Percentiles rank a stretch among this genome's conserved stretches.
phyloP scores from a whole-genome alignment of 2,329 filamentous ascomycete genomes.

The Phaeosphaeria sp. region DNA sequence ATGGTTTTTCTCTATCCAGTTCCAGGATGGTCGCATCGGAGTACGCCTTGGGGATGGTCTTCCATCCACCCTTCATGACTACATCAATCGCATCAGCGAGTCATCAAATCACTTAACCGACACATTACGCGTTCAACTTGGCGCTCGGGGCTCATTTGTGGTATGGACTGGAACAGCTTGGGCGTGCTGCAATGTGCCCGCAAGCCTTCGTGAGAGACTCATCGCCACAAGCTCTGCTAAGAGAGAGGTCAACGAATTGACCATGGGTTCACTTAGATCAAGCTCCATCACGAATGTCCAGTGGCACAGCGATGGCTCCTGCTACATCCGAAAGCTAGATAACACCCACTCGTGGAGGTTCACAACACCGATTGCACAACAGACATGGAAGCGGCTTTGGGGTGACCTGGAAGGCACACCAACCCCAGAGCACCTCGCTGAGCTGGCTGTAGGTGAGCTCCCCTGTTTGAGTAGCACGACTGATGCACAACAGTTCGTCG shows the following conservation, averaged over 20 bases:
- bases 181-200: slow-evolving; percentile 23
- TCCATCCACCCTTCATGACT: slow-evolving; percentile 13
- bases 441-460: slow-evolving; percentile 26
- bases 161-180: slow-evolving; percentile 27
- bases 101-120: background rate
- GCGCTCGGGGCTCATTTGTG: slow-evolving; percentile 28
- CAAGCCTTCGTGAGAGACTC: slow-evolving; percentile 8
- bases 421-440: slow-evolving; percentile 5
- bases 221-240: slow-evolving; percentile 10
- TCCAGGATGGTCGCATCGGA: slow-evolving; percentile 10
- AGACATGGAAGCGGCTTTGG: slow-evolving; percentile 30
- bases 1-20: slow-evolving; percentile 37
- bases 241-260: slow-evolving; percentile 2
- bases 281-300: slow-evolving; percentile 13
- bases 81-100: slow-evolving; percentile 9
- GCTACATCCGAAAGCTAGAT: slow-evolving; percentile 17
- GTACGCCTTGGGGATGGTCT: slow-evolving; percentile 16
- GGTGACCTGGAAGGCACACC: background rate
- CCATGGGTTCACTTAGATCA: slow-evolving; percentile 16
- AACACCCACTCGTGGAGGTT: slow-evolving; percentile 18
- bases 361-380: slow-evolving; percentile 4
- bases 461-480: background rate
- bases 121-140: slow-evolving; percentile 32
- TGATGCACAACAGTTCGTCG: slow-evolving; percentile 26
- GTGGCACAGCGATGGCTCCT: slow-evolving; percentile 28